Evolutionary conservation across 2,329 filamentous ascomycete genomes (phyloP), one percentile per base, ranked within the genome.

Genomic region (Ascomycota sp.): DNA sequence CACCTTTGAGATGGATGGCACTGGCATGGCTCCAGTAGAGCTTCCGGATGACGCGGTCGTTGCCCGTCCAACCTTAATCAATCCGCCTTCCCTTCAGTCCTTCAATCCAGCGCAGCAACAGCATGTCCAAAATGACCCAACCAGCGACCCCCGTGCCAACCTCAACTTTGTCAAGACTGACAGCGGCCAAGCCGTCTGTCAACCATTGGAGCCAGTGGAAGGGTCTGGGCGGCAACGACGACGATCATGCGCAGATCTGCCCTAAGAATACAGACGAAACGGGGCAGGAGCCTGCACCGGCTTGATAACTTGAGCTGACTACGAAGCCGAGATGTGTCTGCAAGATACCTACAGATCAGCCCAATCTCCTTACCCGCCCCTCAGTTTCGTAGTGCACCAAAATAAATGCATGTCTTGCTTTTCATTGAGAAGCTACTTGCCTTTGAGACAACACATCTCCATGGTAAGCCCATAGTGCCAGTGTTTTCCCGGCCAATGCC

Each of bases 1-100:
- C 32, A 39, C 47, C n/a, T 52, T 49, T 33, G 52, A 55, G 35
- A 53, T 55, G 51, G 52, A 55, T 32, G 51, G 42, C 17, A 45
- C 45, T 7, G 43, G 38, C 20, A 36, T 38, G 8, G 39, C 41
- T 17, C 46, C 49, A 9, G 39, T 45, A 10, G 51, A 55, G 36
- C 40, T 55, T 21, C 49, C 52, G 8, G 47, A 44, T 17, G 33
- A 41, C 15, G 39, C 36, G 17, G 28, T 35, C 20, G 30, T 31
- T 10, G 31, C 32, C 11, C 29, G 31, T 23, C 25, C 28, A 24
- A 23, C 28, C 25, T 17, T 17, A 17, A 17, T 17, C 15, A 17
- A 17, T 17, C 9, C 30, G 11, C 27, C 15, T 30, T 20, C 23
- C 28, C 32, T 21, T 21, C 15, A 12, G 12, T 13, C 10, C 21